Evolutionary conservation across 2,329 filamentous ascomycete species (phyloP).

Genomic region (Aureobasidium sp.): DNA sequence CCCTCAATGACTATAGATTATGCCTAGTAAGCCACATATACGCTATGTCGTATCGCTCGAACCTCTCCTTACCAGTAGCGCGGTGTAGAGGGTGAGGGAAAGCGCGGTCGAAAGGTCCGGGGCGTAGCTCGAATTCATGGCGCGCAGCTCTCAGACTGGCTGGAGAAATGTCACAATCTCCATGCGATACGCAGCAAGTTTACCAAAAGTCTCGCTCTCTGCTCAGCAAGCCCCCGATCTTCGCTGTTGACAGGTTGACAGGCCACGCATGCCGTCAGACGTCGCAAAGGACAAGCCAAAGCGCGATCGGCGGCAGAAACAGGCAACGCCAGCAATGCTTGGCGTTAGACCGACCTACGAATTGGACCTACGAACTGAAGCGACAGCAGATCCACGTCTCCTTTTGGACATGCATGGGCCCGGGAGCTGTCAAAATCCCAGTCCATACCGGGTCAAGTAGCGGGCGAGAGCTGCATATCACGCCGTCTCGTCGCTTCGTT

Average conservation of each 20-base stretch:
- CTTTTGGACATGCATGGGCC: background rate
- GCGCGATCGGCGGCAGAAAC: background rate
- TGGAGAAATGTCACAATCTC: background rate
- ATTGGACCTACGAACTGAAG: no score
- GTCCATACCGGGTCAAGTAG: background rate
- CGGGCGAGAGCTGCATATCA: background rate
- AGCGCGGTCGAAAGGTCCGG: constrained; percentile 21
- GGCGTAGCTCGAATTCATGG: constrained; percentile 16
- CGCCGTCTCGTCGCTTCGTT: background rate
- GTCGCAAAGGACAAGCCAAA: background rate
- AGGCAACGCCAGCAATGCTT: background rate
- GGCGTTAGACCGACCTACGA: background rate
- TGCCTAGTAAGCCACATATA: constrained; percentile 1
- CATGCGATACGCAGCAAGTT: background rate
- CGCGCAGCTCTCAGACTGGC: background rate
- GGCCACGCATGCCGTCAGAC: background rate
- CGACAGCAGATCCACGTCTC: background rate
- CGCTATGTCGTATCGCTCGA: background rate
- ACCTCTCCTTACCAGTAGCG: constrained; percentile 21
- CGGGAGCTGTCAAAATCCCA: background rate
- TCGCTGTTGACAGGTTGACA: background rate
- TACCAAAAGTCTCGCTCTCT: background rate
- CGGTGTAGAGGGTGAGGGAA: constrained; percentile 17
- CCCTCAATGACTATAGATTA: constrained; percentile 48
- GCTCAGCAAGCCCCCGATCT: background rate